Evolutionary conservation across 495 filamentous ascomycete species (phyloP), one percentile per base, ranked within the genome.

Genomic region (Pseudoneurospora amorphoporcata): DNA sequence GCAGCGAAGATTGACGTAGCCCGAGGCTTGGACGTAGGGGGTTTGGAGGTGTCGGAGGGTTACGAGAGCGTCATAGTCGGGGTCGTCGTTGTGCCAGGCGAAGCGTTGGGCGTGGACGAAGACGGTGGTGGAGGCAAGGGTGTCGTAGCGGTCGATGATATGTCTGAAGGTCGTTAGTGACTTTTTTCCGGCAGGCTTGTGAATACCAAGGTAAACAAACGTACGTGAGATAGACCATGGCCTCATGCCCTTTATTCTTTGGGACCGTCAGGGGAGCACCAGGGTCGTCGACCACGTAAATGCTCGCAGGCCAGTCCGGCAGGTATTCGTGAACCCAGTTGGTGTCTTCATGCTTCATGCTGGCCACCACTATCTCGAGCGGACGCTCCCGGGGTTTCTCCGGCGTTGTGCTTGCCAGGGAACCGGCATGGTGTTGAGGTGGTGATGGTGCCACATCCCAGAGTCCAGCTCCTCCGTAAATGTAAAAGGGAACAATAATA

Each of bases 1-100:
- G 77, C 90, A 92, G 71, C 89, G 89, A n/a, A 91, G 81, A 73
- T 90, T 91, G 65, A 87, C 87, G 74, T 91, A 91, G 68, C 90
- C 89, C 69, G 83, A 78, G 72, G 83, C 75, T 69, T 83, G 82
- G 41, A 91, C 81, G 75, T 90, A 87, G 1, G 85, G 79, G 3
- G 88, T 72, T 70, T 87, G 87, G 73, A 90, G 84, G 65, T 84
- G 83, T 40, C 78, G 81, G 8, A 91, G 82, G 75, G 86, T 83
- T 0, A 83, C 82, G 1, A 81, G 72, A 42, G 69, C 82, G 72
- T 85, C 85, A 72, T 85, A 84, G 69, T 87, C 77, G 8, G 85
- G 83, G 70, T 88, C 84, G 78, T 88, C 84, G 75, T 88, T 88
- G 74, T 92, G 90, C 90, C 90, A 91, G 78, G 89, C 85, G 76